Evolutionary conservation across 169 alveolate genomes (phyloP).

Genomic region (Plasmodium ovale): DNA sequence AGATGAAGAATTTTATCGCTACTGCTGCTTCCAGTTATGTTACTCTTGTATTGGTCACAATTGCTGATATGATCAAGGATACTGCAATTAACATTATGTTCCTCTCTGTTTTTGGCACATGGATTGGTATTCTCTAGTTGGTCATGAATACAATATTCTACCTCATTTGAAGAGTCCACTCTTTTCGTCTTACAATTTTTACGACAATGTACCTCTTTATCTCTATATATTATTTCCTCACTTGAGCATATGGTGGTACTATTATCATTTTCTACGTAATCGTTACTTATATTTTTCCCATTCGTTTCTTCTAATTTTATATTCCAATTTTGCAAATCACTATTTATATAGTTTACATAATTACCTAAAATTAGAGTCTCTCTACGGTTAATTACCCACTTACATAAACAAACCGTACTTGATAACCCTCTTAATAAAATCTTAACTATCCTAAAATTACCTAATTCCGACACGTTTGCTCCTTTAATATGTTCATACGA

Average conservation of each 20-base stretch:
- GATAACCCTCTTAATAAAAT: conserved; percentile 54
- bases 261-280: not conserved
- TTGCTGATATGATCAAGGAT: not conserved
- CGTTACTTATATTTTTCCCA: not conserved
- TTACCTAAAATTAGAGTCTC: conserved; percentile 9
- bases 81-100: not conserved
- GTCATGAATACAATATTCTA: not conserved
- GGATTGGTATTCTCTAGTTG: not conserved
- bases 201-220: not conserved
- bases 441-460: conserved; percentile 38
- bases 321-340: conserved; percentile 18
- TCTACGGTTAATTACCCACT: conserved; percentile 45
- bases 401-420: conserved; percentile 58
- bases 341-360: conserved; percentile 55
- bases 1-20: conserved; percentile 15
- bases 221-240: not conserved
- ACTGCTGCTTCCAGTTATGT: not conserved
- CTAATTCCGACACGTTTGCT: conserved; percentile 18
- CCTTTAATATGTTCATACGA: conserved; percentile 13
- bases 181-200: not conserved
- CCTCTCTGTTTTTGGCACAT: not conserved
- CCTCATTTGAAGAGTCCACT: not conserved
- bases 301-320: conserved; percentile 13
- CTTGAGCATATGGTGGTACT: not conserved
- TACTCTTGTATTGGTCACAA: not conserved